phyloP scores from a whole-genome alignment of 352 stramenopile species.

The Halophytophthora batemanensis region DNA sequence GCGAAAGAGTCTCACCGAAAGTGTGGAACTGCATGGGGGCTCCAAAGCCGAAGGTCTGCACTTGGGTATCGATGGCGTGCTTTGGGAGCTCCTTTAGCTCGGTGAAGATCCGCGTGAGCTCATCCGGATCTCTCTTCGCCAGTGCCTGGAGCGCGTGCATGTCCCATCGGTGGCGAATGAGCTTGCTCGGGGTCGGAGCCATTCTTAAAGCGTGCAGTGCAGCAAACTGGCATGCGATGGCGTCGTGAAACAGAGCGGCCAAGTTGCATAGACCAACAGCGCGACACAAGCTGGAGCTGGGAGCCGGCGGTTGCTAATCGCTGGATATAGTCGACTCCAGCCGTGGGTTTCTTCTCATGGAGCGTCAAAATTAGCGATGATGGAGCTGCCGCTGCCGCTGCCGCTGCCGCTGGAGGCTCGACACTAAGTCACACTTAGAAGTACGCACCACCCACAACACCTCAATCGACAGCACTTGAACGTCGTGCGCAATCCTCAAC shows the following conservation, averaged over 20 bases:
- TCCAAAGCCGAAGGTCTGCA: conserved; percentile 41
- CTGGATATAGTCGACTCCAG: neutral
- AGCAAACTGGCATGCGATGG: conserved; percentile 5
- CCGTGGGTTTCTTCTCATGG: neutral
- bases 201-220: neutral
- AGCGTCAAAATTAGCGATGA: neutral
- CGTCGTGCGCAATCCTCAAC: neutral
- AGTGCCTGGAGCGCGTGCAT: conserved; percentile 60
- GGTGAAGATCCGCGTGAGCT: conserved; percentile 37
- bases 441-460: neutral
- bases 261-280: neutral
- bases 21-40: conserved; percentile 47
- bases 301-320: neutral
- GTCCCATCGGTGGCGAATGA: conserved; percentile 50
- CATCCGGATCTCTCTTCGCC: conserved; percentile 19
- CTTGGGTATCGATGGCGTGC: conserved; percentile 30
- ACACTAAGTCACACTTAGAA: too few species aligned
- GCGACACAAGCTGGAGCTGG: too few species aligned
- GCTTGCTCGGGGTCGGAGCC: conserved; percentile 9
- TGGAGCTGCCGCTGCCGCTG: neutral
- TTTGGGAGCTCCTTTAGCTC: conserved; percentile 27
- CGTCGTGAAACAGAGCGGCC: too few species aligned
- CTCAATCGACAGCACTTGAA: neutral
- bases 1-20: conserved; percentile 30
- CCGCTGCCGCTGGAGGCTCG: too few species aligned